A percentile compares a stretch with the other conserved stretches of the same genome.
Evolutionary conservation across 179 eudicot genomes (phyloP).

Genomic region (Silene coronaria): DNA sequence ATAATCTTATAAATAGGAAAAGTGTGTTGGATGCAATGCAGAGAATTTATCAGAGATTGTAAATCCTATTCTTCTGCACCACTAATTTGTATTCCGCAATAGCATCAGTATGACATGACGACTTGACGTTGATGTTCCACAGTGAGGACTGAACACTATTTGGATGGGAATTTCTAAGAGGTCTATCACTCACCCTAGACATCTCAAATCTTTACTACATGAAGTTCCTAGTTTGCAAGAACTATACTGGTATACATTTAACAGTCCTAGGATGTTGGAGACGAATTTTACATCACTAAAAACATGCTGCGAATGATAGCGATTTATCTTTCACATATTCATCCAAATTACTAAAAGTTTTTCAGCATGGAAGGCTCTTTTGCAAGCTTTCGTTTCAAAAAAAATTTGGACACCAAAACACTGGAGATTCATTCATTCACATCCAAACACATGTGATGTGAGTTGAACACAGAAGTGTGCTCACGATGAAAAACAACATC

Average conservation of each 20-base stretch:
- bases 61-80: neutral
- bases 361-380: neutral
- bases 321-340: neutral
- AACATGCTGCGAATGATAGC: neutral
- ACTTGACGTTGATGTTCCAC: neutral
- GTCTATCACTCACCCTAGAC: neutral
- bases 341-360: neutral
- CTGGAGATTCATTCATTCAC: neutral
- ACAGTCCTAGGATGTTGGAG: neutral
- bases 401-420: neutral
- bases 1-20: neutral
- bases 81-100: neutral
- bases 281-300: neutral
- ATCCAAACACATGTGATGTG: neutral
- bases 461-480: neutral
- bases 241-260: neutral
- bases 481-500: neutral
- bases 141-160: neutral
- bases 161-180: neutral
- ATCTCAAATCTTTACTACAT: neutral
- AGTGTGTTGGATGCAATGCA: neutral
- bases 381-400: neutral
- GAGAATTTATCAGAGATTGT: neutral
- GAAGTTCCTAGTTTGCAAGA: neutral
- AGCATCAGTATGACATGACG: neutral